phyloP scores from a whole-genome alignment of 2,329 filamentous ascomycete genomes.

The Penicillium sp. region DNA sequence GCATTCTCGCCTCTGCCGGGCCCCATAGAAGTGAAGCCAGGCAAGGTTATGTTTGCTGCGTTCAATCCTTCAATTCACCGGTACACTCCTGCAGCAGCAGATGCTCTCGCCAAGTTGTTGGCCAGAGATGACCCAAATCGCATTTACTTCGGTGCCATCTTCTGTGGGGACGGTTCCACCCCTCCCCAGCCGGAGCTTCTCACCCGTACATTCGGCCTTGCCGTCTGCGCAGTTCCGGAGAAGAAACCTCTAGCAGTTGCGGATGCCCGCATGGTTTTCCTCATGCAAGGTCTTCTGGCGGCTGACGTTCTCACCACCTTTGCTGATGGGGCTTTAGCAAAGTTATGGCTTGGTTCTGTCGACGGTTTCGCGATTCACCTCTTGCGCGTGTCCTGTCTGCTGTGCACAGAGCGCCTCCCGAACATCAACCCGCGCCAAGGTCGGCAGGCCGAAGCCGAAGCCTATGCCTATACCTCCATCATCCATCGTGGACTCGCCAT shows the following conservation, averaged over 20 bases:
- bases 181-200: conserved; percentile 75
- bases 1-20: conserved; percentile 82
- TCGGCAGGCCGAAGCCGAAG: conserved; percentile 46
- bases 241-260: conserved; percentile 67
- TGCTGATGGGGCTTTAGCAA: conserved; percentile 72
- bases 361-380: conserved; percentile 84
- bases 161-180: conserved; percentile 69
- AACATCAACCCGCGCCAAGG: conserved; percentile 41
- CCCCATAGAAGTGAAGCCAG: conserved; percentile 59
- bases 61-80: conserved; percentile 82
- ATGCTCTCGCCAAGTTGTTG: conserved; percentile 86
- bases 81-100: conserved; percentile 87
- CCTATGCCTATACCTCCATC: conserved; percentile 55
- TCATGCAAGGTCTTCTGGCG: conserved; percentile 90
- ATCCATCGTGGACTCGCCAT: conserved; percentile 69
- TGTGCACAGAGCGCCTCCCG: conserved; percentile 66
- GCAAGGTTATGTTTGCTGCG: conserved; percentile 72
- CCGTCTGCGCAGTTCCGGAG: conserved; percentile 82
- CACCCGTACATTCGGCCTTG: conserved; percentile 82
- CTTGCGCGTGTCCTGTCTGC: conserved; percentile 71
- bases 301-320: conserved; percentile 85
- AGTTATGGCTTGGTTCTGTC: conserved; percentile 78
- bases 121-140: conserved; percentile 93
- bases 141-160: conserved; percentile 79
- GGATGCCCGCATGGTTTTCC: conserved; percentile 80